phyloP scores from a whole-genome alignment of 306 rosid species.

The Malus sieversii region DNA sequence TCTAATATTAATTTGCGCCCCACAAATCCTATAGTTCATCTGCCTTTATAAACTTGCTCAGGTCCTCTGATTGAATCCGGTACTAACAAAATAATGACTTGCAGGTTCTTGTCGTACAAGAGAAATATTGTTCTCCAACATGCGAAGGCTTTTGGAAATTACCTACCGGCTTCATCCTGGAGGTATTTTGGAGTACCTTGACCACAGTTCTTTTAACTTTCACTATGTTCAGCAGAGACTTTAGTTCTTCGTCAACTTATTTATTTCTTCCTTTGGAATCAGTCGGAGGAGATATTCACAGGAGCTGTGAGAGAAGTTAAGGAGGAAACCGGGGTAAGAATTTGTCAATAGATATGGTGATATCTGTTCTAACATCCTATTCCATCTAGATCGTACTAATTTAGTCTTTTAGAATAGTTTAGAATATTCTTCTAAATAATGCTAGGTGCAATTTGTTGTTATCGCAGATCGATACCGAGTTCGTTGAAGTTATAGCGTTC shows the following conservation, averaged over 20 bases:
- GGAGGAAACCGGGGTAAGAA: constrained; percentile 91
- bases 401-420: neutral
- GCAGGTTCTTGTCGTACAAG: constrained; percentile 96
- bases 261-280: constrained; percentile 14
- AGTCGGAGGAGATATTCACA: constrained; percentile 90
- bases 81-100: neutral
- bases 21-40: neutral
- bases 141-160: constrained; percentile 78
- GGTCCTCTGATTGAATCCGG: neutral
- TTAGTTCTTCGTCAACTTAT: constrained; percentile 11
- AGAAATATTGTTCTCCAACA: constrained; percentile 60
- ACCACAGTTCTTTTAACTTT: too few species aligned
- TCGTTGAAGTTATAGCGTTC: constrained; percentile 90
- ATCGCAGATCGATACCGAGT: constrained; percentile 80
- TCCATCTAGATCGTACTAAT: neutral
- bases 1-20: neutral
- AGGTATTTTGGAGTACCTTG: constrained; percentile 37
- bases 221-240: neutral
- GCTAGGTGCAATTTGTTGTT: constrained; percentile 9
- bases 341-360: neutral
- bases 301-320: constrained; percentile 94
- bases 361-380: neutral
- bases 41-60: neutral
- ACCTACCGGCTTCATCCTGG: constrained; percentile 88
- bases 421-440: constrained; percentile 12